Conservation (phyloP, 2,329 filamentous ascomycete species). For the Cercospora sp. region DNA sequence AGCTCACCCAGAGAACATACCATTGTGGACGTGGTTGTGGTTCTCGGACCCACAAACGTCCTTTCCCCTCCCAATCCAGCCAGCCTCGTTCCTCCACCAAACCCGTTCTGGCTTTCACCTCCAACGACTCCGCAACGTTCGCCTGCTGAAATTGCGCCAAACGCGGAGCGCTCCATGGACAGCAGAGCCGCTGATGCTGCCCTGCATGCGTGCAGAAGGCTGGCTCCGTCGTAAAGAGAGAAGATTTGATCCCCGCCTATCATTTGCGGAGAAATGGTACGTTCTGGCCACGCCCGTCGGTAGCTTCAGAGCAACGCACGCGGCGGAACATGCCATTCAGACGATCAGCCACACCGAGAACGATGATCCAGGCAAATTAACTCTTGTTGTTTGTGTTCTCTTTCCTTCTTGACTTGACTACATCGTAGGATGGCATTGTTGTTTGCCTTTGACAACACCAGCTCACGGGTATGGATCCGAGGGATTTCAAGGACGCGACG, state of each 20-base stretch:
- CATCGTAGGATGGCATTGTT: not conserved
- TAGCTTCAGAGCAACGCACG: not conserved
- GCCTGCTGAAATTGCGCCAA: not conserved
- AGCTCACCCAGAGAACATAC: not conserved
- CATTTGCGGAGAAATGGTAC: not conserved
- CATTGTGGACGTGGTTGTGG: not conserved
- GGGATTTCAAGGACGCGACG: conserved; percentile 6
- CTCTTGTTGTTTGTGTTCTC: not conserved
- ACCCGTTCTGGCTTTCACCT: not conserved
- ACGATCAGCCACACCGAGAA: conserved; percentile 4
- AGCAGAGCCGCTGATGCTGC: conserved; percentile 1
- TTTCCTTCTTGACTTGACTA: not conserved
- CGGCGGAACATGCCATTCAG: not conserved
- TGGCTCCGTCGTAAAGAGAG: not conserved
- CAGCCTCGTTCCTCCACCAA: not conserved
- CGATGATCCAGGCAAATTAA: not conserved
- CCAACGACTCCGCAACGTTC: not conserved
- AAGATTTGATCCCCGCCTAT: not conserved
- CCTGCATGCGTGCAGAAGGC: not conserved
- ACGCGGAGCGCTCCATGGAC: not conserved
- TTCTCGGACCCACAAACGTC: not conserved
- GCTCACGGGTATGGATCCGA: not conserved
- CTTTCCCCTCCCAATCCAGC: not conserved
- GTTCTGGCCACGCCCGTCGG: conserved; percentile 5
- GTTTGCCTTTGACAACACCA: not conserved